phyloP scores from a whole-genome alignment of 768 basidiomycete species.

The Tylopilus intermedius region DNA sequence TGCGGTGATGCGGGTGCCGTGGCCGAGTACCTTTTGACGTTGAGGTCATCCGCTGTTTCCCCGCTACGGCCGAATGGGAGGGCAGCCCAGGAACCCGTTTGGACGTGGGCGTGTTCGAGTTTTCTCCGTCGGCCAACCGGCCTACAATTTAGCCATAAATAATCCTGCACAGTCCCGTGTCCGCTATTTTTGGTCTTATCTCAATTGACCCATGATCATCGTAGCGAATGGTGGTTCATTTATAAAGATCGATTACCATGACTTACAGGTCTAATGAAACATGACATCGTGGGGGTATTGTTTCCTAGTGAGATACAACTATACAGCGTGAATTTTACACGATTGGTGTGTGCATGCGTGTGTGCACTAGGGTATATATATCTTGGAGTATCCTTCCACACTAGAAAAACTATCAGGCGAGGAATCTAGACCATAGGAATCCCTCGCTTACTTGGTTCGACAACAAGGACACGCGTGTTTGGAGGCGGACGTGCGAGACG shows the following conservation, averaged over 20 bases:
- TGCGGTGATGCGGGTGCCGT: too few relatives aligned
- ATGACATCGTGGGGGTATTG: slow-evolving; percentile 12
- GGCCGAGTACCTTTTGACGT: too few relatives aligned
- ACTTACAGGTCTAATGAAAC: slow-evolving; percentile 6
- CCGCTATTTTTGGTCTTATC: background rate
- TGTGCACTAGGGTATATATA: slow-evolving; percentile 28
- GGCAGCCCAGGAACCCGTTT: background rate
- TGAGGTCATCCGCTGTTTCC: background rate
- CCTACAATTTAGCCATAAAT: background rate
- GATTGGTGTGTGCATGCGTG: background rate
- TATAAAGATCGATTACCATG: slow-evolving; percentile 4
- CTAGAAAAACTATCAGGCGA: slow-evolving; percentile 14
- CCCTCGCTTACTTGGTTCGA: slow-evolving; percentile 37
- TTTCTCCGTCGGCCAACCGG: slow-evolving; percentile 5
- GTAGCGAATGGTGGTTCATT: background rate
- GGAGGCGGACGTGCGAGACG: slow-evolving; percentile 43
- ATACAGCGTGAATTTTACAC: slow-evolving; percentile 1
- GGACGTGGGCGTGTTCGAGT: background rate
- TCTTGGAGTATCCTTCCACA: slow-evolving; percentile 34
- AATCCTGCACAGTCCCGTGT: background rate
- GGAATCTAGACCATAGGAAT: background rate
- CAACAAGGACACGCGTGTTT: slow-evolving; percentile 52
- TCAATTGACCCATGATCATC: background rate
- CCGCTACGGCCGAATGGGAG: background rate
- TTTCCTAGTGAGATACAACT: slow-evolving; percentile 6